Evolutionary conservation across 2,329 filamentous ascomycete species (phyloP), one percentile per base, ranked within the genome.

Genomic region (Neofusicoccum umdonicola): DNA sequence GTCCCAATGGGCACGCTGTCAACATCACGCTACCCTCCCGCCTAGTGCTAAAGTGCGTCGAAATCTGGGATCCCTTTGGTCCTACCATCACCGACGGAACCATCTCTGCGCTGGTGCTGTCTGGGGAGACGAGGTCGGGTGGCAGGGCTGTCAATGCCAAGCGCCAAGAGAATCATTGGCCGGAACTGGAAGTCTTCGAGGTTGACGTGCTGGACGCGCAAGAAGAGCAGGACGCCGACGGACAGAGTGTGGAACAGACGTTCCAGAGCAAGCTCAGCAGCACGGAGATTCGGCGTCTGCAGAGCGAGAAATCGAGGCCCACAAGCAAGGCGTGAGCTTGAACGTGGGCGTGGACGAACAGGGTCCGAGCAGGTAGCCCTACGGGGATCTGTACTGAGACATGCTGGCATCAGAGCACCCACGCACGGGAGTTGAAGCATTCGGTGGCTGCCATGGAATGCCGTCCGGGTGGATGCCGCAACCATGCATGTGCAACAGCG

Each of bases 231-330:
- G 79, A 81, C 1, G 64, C 22, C 31, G 31, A 22, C 17, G 51
- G 41, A 11, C n/a, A 44, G 27, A 11, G 52, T n/a, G 76, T 78
- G 48, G 76, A 79, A 12, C 85, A 88, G 64, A 83, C 85, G 68
- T 97, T 96, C 77, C 86, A 88, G 31, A 85, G 86, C 67, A 98
- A 97, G 80, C 91, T 97, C 70, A 96, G 93, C 81, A 97, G 93
- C 78, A 96, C 93, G 0, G 90, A 90, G 65, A 96, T 97, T 68
- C 83, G 84, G 67, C 82, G 82, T 47, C 77, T 72, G 68, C 64
- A 65, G 58, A 45, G 57, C 64, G 64, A 65, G 41, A 63, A 31
- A 58, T 37, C 52, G 19, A 61, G 47, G 35, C 63, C 52, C 44
- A 61, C 50, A 8, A 47, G 50, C 50, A 17, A 35, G 17, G 62